These are phyloP conservation scores for Bidens hawaiensis DNA, from an alignment of 140 eudicot species.

Conservation along the genomic window DNA sequence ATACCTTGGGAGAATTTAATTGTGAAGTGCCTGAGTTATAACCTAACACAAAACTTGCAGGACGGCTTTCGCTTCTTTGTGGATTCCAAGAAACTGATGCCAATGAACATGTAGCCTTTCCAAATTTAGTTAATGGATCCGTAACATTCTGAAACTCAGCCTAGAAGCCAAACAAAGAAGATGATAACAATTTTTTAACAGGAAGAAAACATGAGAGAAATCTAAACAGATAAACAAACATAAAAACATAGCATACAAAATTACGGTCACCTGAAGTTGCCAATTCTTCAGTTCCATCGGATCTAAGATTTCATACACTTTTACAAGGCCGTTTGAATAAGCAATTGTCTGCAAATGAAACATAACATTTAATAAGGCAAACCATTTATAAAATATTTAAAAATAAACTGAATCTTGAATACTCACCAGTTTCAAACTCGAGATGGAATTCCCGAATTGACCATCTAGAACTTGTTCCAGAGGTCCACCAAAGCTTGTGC, in stretches of 20 bases:
- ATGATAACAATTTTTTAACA: background rate
- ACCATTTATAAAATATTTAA: too few species aligned
- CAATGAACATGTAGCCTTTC: constrained; percentile 50
- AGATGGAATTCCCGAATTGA: constrained; percentile 66
- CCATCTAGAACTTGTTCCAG: constrained; percentile 50
- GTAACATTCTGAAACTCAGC: constrained; percentile 86
- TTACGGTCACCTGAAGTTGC: constrained; percentile 76
- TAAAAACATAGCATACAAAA: background rate
- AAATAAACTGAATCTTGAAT: background rate
- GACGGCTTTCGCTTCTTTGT: constrained; percentile 56
- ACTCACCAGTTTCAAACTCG: constrained; percentile 78
- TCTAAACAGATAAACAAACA: background rate
- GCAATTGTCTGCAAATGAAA: constrained; percentile 53
- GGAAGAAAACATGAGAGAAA: background rate
- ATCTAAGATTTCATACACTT: constrained; percentile 72
- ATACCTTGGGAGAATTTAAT: too few species aligned
- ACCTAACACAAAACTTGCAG: constrained; percentile 73
- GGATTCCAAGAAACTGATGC: constrained; percentile 90
- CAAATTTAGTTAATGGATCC: constrained; percentile 63
- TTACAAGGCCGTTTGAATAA: constrained; percentile 67
- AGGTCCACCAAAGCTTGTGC: constrained; percentile 54
- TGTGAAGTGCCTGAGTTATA: constrained; percentile 56
- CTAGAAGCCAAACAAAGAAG: constrained; percentile 29
- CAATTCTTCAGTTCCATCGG: constrained; percentile 65
- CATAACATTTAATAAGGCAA: too few species aligned